Base-by-base conservation (phyloP, 208 protist species). In the Wallacemonas sp. region DNA sequence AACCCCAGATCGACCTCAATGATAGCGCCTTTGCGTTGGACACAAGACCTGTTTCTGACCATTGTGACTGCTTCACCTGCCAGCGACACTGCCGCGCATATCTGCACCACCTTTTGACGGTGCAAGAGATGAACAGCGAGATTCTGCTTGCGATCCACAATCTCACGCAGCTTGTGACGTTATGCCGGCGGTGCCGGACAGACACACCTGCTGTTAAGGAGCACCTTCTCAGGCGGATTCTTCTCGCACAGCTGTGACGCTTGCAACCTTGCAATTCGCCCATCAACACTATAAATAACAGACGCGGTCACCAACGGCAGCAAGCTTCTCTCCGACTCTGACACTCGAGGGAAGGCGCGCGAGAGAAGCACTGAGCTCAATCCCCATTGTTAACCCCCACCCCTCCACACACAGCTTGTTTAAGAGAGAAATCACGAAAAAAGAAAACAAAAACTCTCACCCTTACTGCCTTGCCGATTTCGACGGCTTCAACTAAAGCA, bases 51-150 rank as follows among this genome's bases (percentile, higher is more conserved):
- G 62, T 96, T 2, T 55, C 49, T 5, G 46, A 31, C 5, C 62
- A 66, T 30, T 97, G 91, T 65, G 14, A 31, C 21, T 97, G 91
- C 66, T 91, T 82, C 62, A 91, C 88, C 8, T 97, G 91, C 62
- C 68, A 49, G 45, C 68, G 86, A 11, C 88, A 97, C 74, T 79
- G 69, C 26, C 73, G 84, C 5, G 88, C 84, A 5, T 97, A 97
- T 66, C 54, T 97, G 28, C 89, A 95, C 49, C 91, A 97, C 55
- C 72, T 97, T 36, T 79, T 95, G 15, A 88, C 83, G 4, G 87
- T 95, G 33, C 88, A 95, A 45, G 91, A 97, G 62, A 97, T 97
- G 88, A 95, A 94, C 56, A 91, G 83, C 62, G 60, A 72, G 15
- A 93, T 91, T 49, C 62, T 97, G 26, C 77, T 97, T 26, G 54